Base-by-base conservation (phyloP, 2,329 filamentous ascomycete genomes). In the Metarhizium guizhouense region DNA sequence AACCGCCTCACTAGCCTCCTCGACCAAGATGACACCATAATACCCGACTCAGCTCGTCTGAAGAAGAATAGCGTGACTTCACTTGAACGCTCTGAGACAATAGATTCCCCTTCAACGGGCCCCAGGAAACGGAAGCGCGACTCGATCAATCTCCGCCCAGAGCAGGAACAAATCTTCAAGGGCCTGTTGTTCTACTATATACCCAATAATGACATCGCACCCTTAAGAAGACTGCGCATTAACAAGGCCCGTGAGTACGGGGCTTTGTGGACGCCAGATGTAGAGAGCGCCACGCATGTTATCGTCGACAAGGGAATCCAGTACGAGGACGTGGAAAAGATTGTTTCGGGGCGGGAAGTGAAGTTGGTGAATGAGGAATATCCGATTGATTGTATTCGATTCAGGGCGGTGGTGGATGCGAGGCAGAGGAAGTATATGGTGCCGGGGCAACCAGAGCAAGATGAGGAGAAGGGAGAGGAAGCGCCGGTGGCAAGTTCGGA, bases 201-300 rank as follows among this genome's bases (percentile, higher is more conserved):
- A 6, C 93, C 91, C 0, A 88, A 94, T 61, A 83, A 90, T 60
- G 86, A 93, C 59, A 79, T 87, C 50, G 82, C 85, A 36, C 79
- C 81, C 11, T 76, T 81, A 7, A 81, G 92, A 43, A 82, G 81
- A 54, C 70, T 85, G 56, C 84, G 88, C 4, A 95, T 96, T 53
- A 79, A 79, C 34, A 91, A 86, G 67, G 85, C 88, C 0, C 79
- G 83, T 53, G 84, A 90, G 63, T 85, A 85, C 67, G 93, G 93
- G 47, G 93, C 87, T 1, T 72, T 68, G 1, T 94, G 91, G 85
- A 80, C 83, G 32, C 78, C 77, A 52, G 71, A 76, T 0, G 81
- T 85, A 65, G 68, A 61, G 0, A 70, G 70, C 25, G 81, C 94
- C 16, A 95, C 87, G 0, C 90, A 96, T 70, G 74, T 95, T 51